Percentiles rank a stretch among this genome's conserved stretches.
Evolutionary conservation across 2,329 filamentous ascomycete species (phyloP).

Genomic region (Aaosphaeria arxii): DNA sequence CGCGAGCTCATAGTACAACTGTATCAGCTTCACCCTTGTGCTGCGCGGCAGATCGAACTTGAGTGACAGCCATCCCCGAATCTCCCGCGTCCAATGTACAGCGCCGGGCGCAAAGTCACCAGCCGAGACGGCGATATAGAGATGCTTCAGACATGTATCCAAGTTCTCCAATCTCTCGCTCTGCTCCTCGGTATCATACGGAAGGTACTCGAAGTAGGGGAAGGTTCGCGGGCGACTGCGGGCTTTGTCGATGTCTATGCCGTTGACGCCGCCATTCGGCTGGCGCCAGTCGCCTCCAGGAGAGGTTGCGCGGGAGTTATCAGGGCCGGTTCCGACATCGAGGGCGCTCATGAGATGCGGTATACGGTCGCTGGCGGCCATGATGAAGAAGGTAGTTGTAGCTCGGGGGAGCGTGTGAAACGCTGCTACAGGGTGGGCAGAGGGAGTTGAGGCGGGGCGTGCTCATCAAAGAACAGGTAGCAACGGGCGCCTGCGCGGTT

Average conservation of each 20-base stretch:
- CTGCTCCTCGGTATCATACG: slow-evolving; percentile 83
- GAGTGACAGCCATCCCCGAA: slow-evolving; percentile 89
- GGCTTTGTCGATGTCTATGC: slow-evolving; percentile 56
- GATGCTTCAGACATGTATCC: slow-evolving; percentile 83
- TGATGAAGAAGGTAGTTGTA: slow-evolving; percentile 16
- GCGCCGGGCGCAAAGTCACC: slow-evolving; percentile 94
- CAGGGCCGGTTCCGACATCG: slow-evolving; percentile 52
- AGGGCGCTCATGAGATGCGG: slow-evolving; percentile 41
- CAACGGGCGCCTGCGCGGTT: slow-evolving; percentile 9
- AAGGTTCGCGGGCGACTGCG: slow-evolving; percentile 80
- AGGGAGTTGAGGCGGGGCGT: slow-evolving; percentile 6
- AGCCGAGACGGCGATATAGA: slow-evolving; percentile 86
- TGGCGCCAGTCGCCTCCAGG: slow-evolving; percentile 65
- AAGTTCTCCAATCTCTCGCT: slow-evolving; percentile 73
- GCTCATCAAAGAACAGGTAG: slow-evolving; percentile 24
- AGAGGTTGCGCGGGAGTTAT: slow-evolving; percentile 81
- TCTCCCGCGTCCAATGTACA: slow-evolving; percentile 94
- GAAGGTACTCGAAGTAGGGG: slow-evolving; percentile 86
- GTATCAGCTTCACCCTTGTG: slow-evolving; percentile 78
- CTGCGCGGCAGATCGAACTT: slow-evolving; percentile 95
- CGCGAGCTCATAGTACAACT: slow-evolving; percentile 90
- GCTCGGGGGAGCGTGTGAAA: slow-evolving; percentile 4
- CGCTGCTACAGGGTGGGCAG: slow-evolving; percentile 12
- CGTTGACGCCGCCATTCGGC: slow-evolving; percentile 47
- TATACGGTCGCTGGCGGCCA: slow-evolving; percentile 41